Evolutionary conservation across 768 basidiomycete species (phyloP), one percentile per base, ranked within the genome.

Genomic region (Lyophyllum atratum): DNA sequence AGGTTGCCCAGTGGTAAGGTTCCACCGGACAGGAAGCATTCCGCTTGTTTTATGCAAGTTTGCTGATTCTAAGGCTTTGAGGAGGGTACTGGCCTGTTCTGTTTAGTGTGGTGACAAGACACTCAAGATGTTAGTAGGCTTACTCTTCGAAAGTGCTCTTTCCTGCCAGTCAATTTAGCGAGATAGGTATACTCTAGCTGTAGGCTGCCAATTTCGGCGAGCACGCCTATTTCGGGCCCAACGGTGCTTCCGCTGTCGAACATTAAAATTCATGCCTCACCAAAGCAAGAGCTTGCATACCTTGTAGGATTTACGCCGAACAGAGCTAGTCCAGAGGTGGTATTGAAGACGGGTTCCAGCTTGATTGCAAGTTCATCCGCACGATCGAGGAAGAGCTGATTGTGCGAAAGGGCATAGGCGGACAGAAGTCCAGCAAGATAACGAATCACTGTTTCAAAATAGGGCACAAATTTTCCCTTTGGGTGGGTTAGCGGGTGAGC

Each of bases 101-200:
- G 14, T 2, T 21, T 12, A 49, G 34, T 34, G 46, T 52, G 6
- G 25, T 19, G 2, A 2, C 1, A 9, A 34, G 33, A 3, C 28
- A 4, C 31, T 19, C 26, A 59, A 3, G 45, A 40, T 17, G 24
- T 6, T 33, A 15, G 54, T 5, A 22, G 1, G 70, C 81, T 12
- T 59, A 86, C 88, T 56, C 78, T 79, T 52, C 84, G 78, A 58
- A 77, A 80, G 64, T 87, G 85, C 34, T 77, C 77, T 50, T 81
- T 79, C 59, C 89, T 86, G 2, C 89, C 89, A 1, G 92, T 93
- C 10, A 87, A 69, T 60, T 90, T 86, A 1, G 90, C 89, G 1
- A 95, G 80, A 62, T 94, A 94, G 54, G 87, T 81, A 68, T 93
- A 91, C 70, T 96, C 95, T 49, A 96, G 68, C 66, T 95, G 92